Percentiles rank a stretch among this genome's conserved stretches.
Conservation (phyloP, 2,329 filamentous ascomycete genomes). For the Bipolaris zeicola region DNA sequence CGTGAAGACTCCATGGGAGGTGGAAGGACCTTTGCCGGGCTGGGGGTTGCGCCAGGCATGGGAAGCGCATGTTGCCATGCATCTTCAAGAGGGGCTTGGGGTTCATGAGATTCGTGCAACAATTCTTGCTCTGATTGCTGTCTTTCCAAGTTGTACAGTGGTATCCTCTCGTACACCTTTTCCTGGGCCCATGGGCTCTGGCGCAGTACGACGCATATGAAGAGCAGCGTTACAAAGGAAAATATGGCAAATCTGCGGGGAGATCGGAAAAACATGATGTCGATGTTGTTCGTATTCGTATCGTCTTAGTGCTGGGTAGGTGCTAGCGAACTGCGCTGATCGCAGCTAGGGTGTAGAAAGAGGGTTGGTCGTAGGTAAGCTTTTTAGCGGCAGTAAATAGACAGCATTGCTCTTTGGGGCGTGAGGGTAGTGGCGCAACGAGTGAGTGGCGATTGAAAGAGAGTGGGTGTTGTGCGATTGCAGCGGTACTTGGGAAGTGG, state of each 20-base stretch:
- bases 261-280: conserved; percentile 44
- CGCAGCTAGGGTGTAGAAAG: conserved; percentile 16
- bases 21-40: background rate
- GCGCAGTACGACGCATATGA: conserved; percentile 36
- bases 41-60: conserved; percentile 17
- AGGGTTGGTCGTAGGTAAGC: conserved; percentile 16
- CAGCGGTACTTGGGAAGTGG: conserved; percentile 1
- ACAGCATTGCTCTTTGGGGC: conserved; percentile 25
- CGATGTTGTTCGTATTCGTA: conserved; percentile 29
- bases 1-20: conserved; percentile 11
- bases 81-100: conserved; percentile 27
- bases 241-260: conserved; percentile 48
- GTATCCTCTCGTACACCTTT: conserved; percentile 35
- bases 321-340: conserved; percentile 26
- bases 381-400: conserved; percentile 21
- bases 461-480: conserved; percentile 5
- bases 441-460: conserved; percentile 5
- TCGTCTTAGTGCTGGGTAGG: conserved; percentile 16
- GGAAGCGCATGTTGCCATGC: conserved; percentile 28
- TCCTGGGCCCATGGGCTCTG: conserved; percentile 37
- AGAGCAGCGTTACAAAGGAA: conserved; percentile 42
- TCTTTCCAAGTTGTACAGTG: conserved; percentile 23
- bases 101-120: conserved; percentile 12
- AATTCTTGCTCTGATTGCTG: conserved; percentile 20
- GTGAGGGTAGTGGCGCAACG: conserved; percentile 6